Evolutionary conservation across 768 basidiomycete genomes (phyloP).

Genomic region (Gautieria morchelliformis): DNA sequence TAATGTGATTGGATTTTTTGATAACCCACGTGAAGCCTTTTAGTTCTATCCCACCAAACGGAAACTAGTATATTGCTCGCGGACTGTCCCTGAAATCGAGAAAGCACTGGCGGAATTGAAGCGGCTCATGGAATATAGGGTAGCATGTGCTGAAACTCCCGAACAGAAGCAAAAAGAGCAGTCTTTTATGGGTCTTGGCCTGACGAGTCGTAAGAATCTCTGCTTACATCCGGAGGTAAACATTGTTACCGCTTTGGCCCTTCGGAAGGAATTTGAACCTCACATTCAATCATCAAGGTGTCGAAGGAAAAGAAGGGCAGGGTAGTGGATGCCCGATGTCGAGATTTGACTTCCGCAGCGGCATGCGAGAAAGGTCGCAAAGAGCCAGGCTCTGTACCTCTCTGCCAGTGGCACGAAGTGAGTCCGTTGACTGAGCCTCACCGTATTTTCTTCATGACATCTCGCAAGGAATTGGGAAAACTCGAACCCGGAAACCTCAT

Average conservation of each 20-base stretch:
- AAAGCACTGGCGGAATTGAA: slow-evolving; percentile 95
- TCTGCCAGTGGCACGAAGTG: slow-evolving; percentile 97
- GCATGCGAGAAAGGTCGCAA: slow-evolving; percentile 75
- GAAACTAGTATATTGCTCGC: slow-evolving; percentile 97
- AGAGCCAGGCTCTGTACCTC: slow-evolving; percentile 81
- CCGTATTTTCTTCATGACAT: not conserved
- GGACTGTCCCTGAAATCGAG: slow-evolving; percentile 98
- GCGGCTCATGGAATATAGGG: slow-evolving; percentile 83
- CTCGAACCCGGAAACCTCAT: slow-evolving; percentile 75
- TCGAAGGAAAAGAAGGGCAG: slow-evolving; percentile 98
- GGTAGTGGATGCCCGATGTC: slow-evolving; percentile 92
- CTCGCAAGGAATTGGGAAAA: slow-evolving; percentile 64
- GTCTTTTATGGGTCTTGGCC: slow-evolving; percentile 77
- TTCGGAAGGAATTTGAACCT: not conserved
- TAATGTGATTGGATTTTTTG: not conserved
- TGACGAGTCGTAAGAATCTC: slow-evolving; percentile 93
- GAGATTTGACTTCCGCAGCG: slow-evolving; percentile 84
- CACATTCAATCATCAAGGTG: slow-evolving; percentile 45
- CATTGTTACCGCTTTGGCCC: not conserved
- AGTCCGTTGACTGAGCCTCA: slow-evolving; percentile 9
- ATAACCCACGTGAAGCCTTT: not conserved
- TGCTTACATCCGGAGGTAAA: slow-evolving; percentile 89
- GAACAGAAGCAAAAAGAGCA: slow-evolving; percentile 71
- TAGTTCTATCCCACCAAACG: slow-evolving; percentile 88
- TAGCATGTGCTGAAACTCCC: slow-evolving; percentile 58